Percentiles rank a stretch among this genome's conserved stretches.
These are phyloP conservation scores for Zasmidium cellare DNA, from an alignment of 2,329 filamentous ascomycete species.

Conservation along the genomic window DNA sequence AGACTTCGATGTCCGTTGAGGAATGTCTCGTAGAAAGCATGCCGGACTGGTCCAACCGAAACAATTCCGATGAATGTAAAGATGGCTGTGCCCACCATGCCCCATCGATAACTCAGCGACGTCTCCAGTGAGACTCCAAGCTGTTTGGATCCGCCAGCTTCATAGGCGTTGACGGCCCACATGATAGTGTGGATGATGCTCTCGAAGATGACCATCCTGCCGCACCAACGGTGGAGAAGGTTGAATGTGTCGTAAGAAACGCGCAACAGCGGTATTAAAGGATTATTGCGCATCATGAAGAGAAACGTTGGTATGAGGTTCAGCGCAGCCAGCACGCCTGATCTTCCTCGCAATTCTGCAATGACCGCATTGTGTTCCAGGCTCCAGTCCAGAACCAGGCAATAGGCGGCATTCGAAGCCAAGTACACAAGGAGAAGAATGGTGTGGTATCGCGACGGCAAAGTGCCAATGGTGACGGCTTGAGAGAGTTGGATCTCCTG, in stretches of 20 bases:
- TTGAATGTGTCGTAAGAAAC: slow-evolving; percentile 98
- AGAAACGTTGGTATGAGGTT: slow-evolving; percentile 93
- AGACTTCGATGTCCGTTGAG: slow-evolving; percentile 80
- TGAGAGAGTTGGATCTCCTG: slow-evolving; percentile 67
- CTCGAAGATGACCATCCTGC: slow-evolving; percentile 70
- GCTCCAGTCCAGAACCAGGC: slow-evolving; percentile 63
- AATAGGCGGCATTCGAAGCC: slow-evolving; percentile 75
- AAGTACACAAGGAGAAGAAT: slow-evolving; percentile 68
- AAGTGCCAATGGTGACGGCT: slow-evolving; percentile 70
- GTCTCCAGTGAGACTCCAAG: slow-evolving; percentile 56
- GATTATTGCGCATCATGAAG: slow-evolving; percentile 89
- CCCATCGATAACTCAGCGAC: slow-evolving; percentile 65
- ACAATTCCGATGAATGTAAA: slow-evolving; percentile 68
- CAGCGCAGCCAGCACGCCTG: slow-evolving; percentile 77
- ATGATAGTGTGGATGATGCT: slow-evolving; percentile 68
- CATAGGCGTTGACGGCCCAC: slow-evolving; percentile 67
- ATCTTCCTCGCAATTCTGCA: slow-evolving; percentile 81
- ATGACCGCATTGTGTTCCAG: slow-evolving; percentile 53
- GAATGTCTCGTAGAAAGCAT: slow-evolving; percentile 97
- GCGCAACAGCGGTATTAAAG: slow-evolving; percentile 74
- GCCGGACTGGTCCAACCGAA: slow-evolving; percentile 76
- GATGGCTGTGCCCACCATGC: slow-evolving; percentile 59
- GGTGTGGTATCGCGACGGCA: slow-evolving; percentile 77
- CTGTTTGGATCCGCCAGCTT: slow-evolving; percentile 63
- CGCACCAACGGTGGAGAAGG: slow-evolving; percentile 80